These are phyloP conservation scores for Pseudevernia furfuracea DNA, from an alignment of 495 filamentous ascomycete genomes.

Conservation along the genomic window DNA sequence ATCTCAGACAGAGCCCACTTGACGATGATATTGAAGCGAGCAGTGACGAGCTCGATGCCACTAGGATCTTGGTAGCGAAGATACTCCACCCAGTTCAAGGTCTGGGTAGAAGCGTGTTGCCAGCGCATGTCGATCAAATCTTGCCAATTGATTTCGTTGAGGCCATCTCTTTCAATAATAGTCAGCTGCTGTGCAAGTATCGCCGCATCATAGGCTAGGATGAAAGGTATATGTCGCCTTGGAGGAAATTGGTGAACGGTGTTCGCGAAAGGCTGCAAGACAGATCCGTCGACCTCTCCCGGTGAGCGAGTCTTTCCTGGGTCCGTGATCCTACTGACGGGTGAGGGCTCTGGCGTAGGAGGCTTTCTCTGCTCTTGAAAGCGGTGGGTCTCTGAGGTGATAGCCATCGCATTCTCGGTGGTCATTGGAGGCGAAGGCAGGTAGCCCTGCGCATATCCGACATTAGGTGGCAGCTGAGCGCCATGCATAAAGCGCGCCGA, in stretches of 20 bases:
- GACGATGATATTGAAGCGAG: conserved; percentile 93
- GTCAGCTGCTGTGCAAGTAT: conserved; percentile 90
- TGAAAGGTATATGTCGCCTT: conserved; percentile 73
- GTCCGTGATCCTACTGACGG: conserved; percentile 25
- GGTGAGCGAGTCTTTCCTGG: conserved; percentile 20
- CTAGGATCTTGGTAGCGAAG: conserved; percentile 70
- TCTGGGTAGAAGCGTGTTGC: conserved; percentile 61
- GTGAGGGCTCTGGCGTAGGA: conserved; percentile 47
- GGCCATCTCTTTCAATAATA: conserved; percentile 88
- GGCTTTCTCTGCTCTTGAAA: conserved; percentile 39
- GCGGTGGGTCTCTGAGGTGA: conserved; percentile 37
- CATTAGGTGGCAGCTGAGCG: conserved; percentile 39
- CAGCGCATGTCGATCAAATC: conserved; percentile 92
- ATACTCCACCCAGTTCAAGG: conserved; percentile 84
- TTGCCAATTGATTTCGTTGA: conserved; percentile 96
- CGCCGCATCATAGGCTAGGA: conserved; percentile 84
- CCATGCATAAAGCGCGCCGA: conserved; percentile 31
- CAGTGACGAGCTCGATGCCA: conserved; percentile 91
- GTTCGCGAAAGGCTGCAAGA: conserved; percentile 23
- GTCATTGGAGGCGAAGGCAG: conserved; percentile 78
- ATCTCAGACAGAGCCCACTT: conserved; percentile 95
- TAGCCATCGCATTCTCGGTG: conserved; percentile 51
- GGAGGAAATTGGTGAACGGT: conserved; percentile 25
- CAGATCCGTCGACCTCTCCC: conserved; percentile 16
- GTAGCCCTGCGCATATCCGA: conserved; percentile 56